Conservation (phyloP, 139 green algal genomes). For the Protoeuglena noctilucae region DNA sequence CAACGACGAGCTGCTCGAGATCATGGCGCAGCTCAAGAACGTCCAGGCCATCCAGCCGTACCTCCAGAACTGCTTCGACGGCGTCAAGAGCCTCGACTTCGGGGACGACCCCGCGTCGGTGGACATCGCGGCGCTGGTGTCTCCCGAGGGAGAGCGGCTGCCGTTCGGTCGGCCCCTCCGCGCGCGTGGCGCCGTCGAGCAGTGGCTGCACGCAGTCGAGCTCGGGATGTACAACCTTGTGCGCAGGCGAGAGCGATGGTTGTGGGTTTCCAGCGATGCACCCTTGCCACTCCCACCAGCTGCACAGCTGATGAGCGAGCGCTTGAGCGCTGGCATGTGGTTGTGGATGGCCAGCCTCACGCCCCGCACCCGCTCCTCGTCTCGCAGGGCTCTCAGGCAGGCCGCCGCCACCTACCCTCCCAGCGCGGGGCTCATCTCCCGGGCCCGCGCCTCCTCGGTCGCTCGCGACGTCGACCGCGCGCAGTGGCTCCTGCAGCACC, state of each 20-base stretch:
- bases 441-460: neutral
- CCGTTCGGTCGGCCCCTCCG: constrained; percentile 4
- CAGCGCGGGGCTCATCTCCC: too few relatives aligned
- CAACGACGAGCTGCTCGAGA: constrained; percentile 18
- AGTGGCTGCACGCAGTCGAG: constrained; percentile 10
- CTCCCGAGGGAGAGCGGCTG: constrained; percentile 5
- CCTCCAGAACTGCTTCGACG: constrained; percentile 13
- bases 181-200: constrained; percentile 12
- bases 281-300: too few relatives aligned
- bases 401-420: too few relatives aligned
- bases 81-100: constrained; percentile 10
- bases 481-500: constrained; percentile 7
- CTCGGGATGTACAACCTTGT: constrained; percentile 5
- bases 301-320: too few relatives aligned
- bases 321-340: too few relatives aligned
- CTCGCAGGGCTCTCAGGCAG: too few relatives aligned
- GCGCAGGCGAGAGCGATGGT: too few relatives aligned
- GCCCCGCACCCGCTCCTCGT: too few relatives aligned
- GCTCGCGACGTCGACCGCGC: neutral
- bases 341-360: too few relatives aligned
- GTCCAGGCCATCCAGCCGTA: constrained; percentile 11
- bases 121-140: constrained; percentile 9
- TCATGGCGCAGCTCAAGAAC: constrained; percentile 12
- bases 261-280: too few relatives aligned
- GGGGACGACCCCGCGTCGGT: constrained; percentile 3